phyloP scores from a whole-genome alignment of 768 basidiomycete species.

The Phlebiopsis gigantea region DNA sequence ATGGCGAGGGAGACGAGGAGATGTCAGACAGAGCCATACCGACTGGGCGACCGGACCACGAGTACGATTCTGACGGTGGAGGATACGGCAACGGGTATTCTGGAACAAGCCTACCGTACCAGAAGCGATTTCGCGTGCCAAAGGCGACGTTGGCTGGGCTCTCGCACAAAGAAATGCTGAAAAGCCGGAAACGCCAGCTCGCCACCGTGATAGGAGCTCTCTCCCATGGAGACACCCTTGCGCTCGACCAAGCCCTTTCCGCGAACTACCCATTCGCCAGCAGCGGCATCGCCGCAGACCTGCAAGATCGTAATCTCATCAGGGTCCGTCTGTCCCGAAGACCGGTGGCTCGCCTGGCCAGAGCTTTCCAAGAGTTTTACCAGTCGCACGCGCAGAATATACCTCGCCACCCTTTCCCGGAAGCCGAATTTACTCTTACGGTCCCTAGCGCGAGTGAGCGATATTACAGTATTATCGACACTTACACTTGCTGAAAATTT shows the following conservation, averaged over 20 bases:
- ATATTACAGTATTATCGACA: conserved; percentile 1
- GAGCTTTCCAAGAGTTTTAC: conserved; percentile 31
- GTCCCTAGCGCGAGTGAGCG: conserved; percentile 72
- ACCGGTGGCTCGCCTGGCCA: conserved; percentile 44
- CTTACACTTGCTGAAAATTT: conserved; percentile 12
- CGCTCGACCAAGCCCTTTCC: conserved; percentile 73
- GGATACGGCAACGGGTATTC: not conserved
- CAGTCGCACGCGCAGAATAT: conserved; percentile 31
- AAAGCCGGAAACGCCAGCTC: conserved; percentile 63
- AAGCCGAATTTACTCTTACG: conserved; percentile 52
- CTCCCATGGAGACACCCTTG: conserved; percentile 63
- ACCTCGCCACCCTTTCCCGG: conserved; percentile 37
- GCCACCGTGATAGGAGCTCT: conserved; percentile 64
- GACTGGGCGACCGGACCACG: conserved; percentile 23
- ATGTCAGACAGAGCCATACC: conserved; percentile 24
- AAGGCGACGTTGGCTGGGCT: conserved; percentile 62
- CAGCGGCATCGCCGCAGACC: conserved; percentile 25
- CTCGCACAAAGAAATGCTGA: conserved; percentile 72
- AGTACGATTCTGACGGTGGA: conserved; percentile 15
- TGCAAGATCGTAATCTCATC: conserved; percentile 21
- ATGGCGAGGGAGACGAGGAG: conserved; percentile 41
- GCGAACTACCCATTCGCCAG: conserved; percentile 35
- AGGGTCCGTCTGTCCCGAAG: conserved; percentile 54
- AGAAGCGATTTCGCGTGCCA: conserved; percentile 42
- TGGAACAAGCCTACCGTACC: not conserved